Base-by-base conservation (phyloP, 2,329 filamentous ascomycete genomes). In the Aspergillus hortae region DNA sequence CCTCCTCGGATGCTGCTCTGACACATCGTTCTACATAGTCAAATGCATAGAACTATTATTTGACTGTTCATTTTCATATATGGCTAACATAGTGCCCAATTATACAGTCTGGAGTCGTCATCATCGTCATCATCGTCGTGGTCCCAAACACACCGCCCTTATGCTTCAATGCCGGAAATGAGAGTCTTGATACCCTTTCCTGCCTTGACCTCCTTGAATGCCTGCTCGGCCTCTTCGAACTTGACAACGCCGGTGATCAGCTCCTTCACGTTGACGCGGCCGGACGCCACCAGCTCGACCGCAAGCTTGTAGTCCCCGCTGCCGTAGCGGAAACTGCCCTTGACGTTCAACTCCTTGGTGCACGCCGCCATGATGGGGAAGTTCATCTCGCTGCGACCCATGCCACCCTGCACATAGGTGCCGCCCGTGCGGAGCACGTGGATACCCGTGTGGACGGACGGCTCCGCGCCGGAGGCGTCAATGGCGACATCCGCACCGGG, bases 291-390 rank as follows among this genome's bases (percentile, higher is more conserved):
- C 55, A 97, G 79, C 57, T 90, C 84, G 43, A 96, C 80, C 4
- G 90, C 90, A 6, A 92, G 82, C 67, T 86, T 82, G 73, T 96
- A 97, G 72, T 96, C 92, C 17, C 92, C 92, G 49, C 84, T 82
- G 3, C 87, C 87, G 72, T 97, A 97, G 36, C 92, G 84, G 80
- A 97, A 97, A 56, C 87, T 92, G 19, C 92, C 92, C 67, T 87
- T 89, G 44, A 89, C 81, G 10, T 86, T 95, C 47, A 96, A 79
- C 77, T 97, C 92, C 77, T 96, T 96, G 46, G 86, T 80, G 70
- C 91, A 95, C 67, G 95, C 79, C 4, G 89, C 87, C 82, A 92
- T 89, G 69, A 97, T 95, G 47, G 92, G 92, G 77, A 96, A 96
- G 7, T 74, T 88, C 70, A 96, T 92, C 65, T 96, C 89, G 36